These are phyloP conservation scores for Gnaphalium uliginosum DNA, from an alignment of 129 eudicot genomes.

Conservation along the genomic window DNA sequence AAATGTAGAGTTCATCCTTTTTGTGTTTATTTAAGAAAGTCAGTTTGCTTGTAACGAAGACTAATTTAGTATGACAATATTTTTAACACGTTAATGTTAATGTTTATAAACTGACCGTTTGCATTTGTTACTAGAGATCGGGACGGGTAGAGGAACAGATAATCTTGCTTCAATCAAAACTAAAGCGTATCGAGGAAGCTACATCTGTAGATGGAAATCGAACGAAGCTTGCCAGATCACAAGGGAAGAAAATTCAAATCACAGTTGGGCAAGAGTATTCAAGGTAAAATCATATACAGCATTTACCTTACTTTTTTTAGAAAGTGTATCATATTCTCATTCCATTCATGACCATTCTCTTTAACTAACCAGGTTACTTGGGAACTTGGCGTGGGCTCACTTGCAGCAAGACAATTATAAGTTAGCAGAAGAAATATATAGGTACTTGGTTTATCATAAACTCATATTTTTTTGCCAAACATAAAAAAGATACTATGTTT, in stretches of 20 bases:
- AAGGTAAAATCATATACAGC: slow-evolving; percentile 35
- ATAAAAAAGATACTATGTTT: not conserved
- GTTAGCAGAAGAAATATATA: slow-evolving; percentile 74
- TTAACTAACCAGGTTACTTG: slow-evolving; percentile 57
- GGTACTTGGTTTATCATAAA: slow-evolving; percentile 33
- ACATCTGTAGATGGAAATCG: slow-evolving; percentile 54
- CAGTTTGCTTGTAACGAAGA: not conserved
- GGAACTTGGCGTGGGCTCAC: slow-evolving; percentile 93
- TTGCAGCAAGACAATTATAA: slow-evolving; percentile 66
- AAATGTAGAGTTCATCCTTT: not conserved
- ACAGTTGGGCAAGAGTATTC: slow-evolving; percentile 78
- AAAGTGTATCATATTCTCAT: slow-evolving; percentile 6
- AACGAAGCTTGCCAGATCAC: slow-evolving; percentile 64
- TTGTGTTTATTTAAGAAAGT: not conserved
- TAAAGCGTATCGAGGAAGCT: slow-evolving; percentile 69
- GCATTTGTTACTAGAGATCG: slow-evolving; percentile 54
- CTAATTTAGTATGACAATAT: not conserved
- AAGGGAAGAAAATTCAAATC: slow-evolving; percentile 74
- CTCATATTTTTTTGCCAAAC: not conserved
- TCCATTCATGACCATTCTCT: slow-evolving; percentile 5
- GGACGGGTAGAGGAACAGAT: slow-evolving; percentile 81
- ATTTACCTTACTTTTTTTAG: not conserved
- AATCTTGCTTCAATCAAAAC: slow-evolving; percentile 56
- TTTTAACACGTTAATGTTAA: not conserved
- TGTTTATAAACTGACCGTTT: not conserved